These are phyloP conservation scores for Aureobasidium sp. DNA, from an alignment of 2,329 filamentous ascomycete genomes.

Conservation along the genomic window DNA sequence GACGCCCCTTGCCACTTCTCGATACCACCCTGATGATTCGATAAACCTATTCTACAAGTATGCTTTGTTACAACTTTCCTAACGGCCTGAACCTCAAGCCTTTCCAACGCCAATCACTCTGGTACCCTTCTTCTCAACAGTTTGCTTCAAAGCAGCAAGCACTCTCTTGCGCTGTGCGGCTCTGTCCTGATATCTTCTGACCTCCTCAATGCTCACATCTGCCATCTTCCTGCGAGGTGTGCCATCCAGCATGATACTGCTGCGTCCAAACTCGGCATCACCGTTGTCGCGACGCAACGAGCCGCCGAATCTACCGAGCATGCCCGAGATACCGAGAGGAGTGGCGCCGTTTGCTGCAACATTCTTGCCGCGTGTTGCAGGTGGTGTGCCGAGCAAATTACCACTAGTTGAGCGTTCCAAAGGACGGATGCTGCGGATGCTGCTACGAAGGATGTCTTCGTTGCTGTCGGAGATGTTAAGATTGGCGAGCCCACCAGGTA, in stretches of 20 bases:
- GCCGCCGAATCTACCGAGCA: slow-evolving; percentile 23
- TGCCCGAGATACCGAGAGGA: slow-evolving; percentile 29
- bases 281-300: slow-evolving; percentile 21
- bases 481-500: slow-evolving; percentile 35
- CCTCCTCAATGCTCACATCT: slow-evolving; percentile 35
- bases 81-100: background rate
- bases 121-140: slow-evolving; percentile 18
- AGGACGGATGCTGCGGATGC: slow-evolving; percentile 24
- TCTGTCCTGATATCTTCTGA: slow-evolving; percentile 31
- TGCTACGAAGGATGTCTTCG: slow-evolving; percentile 28
- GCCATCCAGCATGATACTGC: slow-evolving; percentile 20
- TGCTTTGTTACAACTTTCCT: background rate
- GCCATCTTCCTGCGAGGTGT: slow-evolving; percentile 31
- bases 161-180: slow-evolving; percentile 33
- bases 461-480: slow-evolving; percentile 24
- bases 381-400: slow-evolving; percentile 33
- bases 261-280: slow-evolving; percentile 11
- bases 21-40: background rate
- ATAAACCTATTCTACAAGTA: background rate
- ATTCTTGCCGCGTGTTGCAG: slow-evolving; percentile 24
- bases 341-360: slow-evolving; percentile 24
- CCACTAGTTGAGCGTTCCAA: slow-evolving; percentile 21
- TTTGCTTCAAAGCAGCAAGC: slow-evolving; percentile 30
- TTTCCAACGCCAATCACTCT: slow-evolving; percentile 10
- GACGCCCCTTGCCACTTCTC: background rate